These are phyloP conservation scores for Leucoagaricus sp. DNA, from an alignment of 1,284 basidiomycete genomes.

Conservation along the genomic window DNA sequence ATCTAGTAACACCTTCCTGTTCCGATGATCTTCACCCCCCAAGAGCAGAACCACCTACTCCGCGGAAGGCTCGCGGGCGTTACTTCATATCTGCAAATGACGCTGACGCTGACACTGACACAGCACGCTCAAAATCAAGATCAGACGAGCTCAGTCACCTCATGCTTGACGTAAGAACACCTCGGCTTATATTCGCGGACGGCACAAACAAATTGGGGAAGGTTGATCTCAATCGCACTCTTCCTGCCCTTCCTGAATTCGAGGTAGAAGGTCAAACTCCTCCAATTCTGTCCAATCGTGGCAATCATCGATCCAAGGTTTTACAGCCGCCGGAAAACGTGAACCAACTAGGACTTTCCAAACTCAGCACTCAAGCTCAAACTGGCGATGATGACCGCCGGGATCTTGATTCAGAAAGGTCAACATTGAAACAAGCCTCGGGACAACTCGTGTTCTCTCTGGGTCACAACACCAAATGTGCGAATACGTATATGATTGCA, in stretches of 20 bases:
- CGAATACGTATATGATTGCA: not conserved
- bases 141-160: conserved; percentile 7
- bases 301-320: conserved; percentile 59
- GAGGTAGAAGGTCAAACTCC: conserved; percentile 56
- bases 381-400: not conserved
- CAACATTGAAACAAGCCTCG: not conserved
- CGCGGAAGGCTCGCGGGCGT: conserved; percentile 45
- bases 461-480: not conserved
- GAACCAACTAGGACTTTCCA: not conserved
- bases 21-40: conserved; percentile 34
- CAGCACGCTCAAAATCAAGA: conserved; percentile 1
- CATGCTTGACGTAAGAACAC: conserved; percentile 6
- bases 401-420: not conserved
- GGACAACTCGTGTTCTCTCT: conserved; percentile 13
- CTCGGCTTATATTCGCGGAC: not conserved
- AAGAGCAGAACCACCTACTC: conserved; percentile 62
- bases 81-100: conserved; percentile 15
- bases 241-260: conserved; percentile 44
- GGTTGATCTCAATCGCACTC: conserved; percentile 24
- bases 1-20: conserved; percentile 18
- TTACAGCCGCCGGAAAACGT: not conserved
- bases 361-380: conserved; percentile 5
- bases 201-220: not conserved
- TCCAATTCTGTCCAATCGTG: conserved; percentile 39
- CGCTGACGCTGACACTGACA: not conserved